A percentile compares a stretch with the other conserved stretches of the same genome.
Evolutionary conservation across 176 grass and related monocot species (phyloP).

Genomic region (Sorghum bicolor): Sorghum_bicolor_NCBIv3 NC_012870.2:67419501-67420000

Average conservation of each 20-base stretch:
- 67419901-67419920: neutral
- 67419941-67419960: too few relatives aligned
- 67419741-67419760: neutral
- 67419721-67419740: neutral
- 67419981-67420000: neutral
- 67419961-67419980: too few relatives aligned
- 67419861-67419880: neutral
- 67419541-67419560: conserved; percentile 19
- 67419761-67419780: neutral
- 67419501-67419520: conserved; percentile 33
- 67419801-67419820: neutral
- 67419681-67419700: conserved; percentile 18
- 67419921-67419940: neutral
- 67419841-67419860: neutral
- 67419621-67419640: conserved; percentile 44
- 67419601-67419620: conserved; percentile 37
- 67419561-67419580: conserved; percentile 39
- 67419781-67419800: conserved; percentile 5
- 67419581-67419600: conserved; percentile 30
- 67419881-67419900: neutral
- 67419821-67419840: neutral
- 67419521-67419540: conserved; percentile 20
- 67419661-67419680: conserved; percentile 31
- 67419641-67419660: conserved; percentile 44
- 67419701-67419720: neutral